Evolutionary conservation across 768 basidiomycete species (phyloP), one percentile per base, ranked within the genome.

Genomic region (Lepiota brunneoincarnata): DNA sequence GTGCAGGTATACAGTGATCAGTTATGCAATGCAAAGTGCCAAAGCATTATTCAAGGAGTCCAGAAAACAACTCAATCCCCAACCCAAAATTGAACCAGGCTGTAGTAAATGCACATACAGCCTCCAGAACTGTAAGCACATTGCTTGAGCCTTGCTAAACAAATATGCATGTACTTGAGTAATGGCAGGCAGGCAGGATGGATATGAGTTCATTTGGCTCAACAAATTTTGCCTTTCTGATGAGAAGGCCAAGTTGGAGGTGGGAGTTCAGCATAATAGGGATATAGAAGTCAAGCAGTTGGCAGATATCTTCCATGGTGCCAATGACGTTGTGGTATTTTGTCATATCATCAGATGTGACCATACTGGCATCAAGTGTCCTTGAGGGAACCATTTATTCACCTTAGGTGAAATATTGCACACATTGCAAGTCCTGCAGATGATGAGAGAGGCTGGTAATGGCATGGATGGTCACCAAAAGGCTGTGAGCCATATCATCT

Each of bases 191-290:
- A 31, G 15, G 26, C 18, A 21, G 17, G 45, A 54, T 4, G 53
- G 46, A 3, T 15, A 41, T 6, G 53, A 54, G 34, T 54, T 41
- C 18, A 48, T 54, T 21, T 54, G 53, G 53, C 26, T 54, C 28
- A 45, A 54, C 7, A 45, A 54, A 28, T 54, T 40, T 17, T 54
- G 53, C 9, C 53, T 54, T 20, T 47, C 53, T 7, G 53, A 54
- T 23, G 24, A 46, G 3, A 11, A 21, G 3, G 17, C 23, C 20
- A 18, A 12, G n/a, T 38, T 14, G 1, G 53, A 48, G 28, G 21
- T 47, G 15, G 45, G 40, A 20, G 31, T 20, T 5, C 20, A 41
- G 1, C 17, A 15, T 2, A 12, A 54, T 7, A 46, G 53, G n/a
- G 28, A 42, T 6, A 41, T 11, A 2, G 53, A 54, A 28, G 17